Evolutionary conservation across 2,329 filamentous ascomycete species (phyloP), one percentile per base, ranked within the genome.

Genomic region (Nothophaeocryptopus gaeumannii): DNA sequence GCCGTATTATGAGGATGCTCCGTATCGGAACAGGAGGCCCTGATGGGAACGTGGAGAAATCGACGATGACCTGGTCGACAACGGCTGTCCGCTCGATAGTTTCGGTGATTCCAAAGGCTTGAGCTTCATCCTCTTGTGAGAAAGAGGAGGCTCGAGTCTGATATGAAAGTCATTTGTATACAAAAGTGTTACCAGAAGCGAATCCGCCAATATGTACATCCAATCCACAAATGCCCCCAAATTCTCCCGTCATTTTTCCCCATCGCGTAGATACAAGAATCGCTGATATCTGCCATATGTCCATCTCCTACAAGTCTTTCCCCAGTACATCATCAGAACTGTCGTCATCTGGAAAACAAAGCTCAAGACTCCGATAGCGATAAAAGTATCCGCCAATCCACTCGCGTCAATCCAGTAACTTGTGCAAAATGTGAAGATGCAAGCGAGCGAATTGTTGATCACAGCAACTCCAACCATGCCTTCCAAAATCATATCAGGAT

Each of bases 381-480:
- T 76, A 49, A 80, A 80, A 3, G 73, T 75, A 51, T 76, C 68
- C 31, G 70, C 60, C 9, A 78, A 58, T 1, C 74, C 71, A 40
- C 69, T 74, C 0, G 70, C 69, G 37, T 74, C 72, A 26, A 81
- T 65, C 77, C 78, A 81, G 8, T 54, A 52, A 60, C 62, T 64
- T 31, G 48, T 52, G 12, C 55, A 71, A 53, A 81, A 81, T 0
- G 78, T 80, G 53, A 81, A 79, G 47, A 80, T 68, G 59, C 75
- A 77, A 8, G 75, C 78, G 12, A 81, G 67, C 2, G 72, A 75
- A 61, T 81, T 81, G 64, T 81, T 81, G 62, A 81, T 79, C 14
- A 80, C 76, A 2, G 76, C 73, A 1, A 81, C 78, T 5, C 78
- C 78, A 1, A 80, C 78, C 78, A 81, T 81, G 26, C 78, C 78